Evolutionary conservation across 2,329 filamentous ascomycete genomes (phyloP).

Genomic region (Cladobotryum protrusum): DNA sequence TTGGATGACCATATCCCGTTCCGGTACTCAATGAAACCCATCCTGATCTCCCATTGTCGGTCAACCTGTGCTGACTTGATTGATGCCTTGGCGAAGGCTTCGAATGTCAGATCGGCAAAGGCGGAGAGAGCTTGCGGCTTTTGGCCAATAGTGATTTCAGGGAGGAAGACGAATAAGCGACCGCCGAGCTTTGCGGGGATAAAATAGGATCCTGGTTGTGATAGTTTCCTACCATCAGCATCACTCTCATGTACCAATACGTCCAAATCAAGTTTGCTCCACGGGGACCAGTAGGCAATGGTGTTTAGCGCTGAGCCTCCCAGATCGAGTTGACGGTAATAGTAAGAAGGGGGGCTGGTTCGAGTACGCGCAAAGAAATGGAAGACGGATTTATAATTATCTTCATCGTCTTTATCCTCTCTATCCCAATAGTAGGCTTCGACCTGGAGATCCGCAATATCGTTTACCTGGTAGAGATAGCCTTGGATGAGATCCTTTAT

Average conservation of each 20-base stretch:
- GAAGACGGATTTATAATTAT: background rate
- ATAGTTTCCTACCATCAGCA: background rate
- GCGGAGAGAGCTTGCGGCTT: too few relatives aligned
- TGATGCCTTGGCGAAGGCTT: too few relatives aligned
- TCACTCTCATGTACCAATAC: background rate
- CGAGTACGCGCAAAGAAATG: conserved; percentile 1
- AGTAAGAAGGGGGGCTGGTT: background rate
- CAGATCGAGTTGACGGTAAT: background rate
- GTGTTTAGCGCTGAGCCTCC: too few relatives aligned
- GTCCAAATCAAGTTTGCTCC: background rate
- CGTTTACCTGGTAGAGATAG: conserved; percentile 1
- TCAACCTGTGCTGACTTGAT: background rate
- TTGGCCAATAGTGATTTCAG: background rate
- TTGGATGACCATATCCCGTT: background rate
- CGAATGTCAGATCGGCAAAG: too few relatives aligned
- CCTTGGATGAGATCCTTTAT: background rate
- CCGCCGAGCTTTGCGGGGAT: background rate
- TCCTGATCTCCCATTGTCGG: background rate
- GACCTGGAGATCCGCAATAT: conserved; percentile 1
- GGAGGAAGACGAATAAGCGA: conserved; percentile 2
- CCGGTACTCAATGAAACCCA: background rate
- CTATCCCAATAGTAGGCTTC: background rate
- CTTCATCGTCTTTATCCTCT: background rate
- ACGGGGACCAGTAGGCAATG: background rate
- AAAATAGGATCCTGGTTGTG: conserved; percentile 1